Conservation (phyloP, 768 basidiomycete genomes). For the Pisolithus albus region DNA sequence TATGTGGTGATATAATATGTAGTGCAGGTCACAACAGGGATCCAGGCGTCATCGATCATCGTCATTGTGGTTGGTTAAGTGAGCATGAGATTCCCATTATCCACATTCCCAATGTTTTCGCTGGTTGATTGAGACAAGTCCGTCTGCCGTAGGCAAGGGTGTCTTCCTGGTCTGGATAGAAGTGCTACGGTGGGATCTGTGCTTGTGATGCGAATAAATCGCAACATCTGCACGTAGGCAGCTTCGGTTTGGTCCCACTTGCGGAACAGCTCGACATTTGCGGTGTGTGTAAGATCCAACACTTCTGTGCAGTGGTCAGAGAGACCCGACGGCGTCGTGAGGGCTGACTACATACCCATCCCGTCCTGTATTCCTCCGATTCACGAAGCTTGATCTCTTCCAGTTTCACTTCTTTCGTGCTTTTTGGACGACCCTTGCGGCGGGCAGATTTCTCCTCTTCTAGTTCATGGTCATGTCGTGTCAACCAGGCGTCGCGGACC, state of each 20-base stretch:
- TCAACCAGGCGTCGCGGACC: conserved; percentile 63
- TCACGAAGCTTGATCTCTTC: conserved; percentile 69
- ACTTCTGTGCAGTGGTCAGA: conserved; percentile 45
- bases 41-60: conserved; percentile 25
- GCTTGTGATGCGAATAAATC: conserved; percentile 72
- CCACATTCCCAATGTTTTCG: conserved; percentile 23
- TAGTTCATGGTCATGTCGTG: conserved; percentile 61
- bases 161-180: conserved; percentile 57
- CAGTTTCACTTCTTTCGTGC: conserved; percentile 54
- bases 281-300: conserved; percentile 67
- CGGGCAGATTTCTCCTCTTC: conserved; percentile 53
- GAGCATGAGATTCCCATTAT: conserved; percentile 20
- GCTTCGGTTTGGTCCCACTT: conserved; percentile 74
- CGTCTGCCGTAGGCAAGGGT: conserved; percentile 29
- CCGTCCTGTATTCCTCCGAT: conserved; percentile 68
- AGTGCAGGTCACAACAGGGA: conserved; percentile 11
- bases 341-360: conserved; percentile 48
- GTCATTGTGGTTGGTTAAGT: conserved; percentile 32
- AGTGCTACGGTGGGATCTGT: conserved; percentile 38
- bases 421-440: conserved; percentile 73
- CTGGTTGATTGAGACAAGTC: background rate
- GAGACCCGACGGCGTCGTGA: conserved; percentile 1
- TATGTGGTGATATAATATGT: conserved; percentile 1
- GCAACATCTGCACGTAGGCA: conserved; percentile 62
- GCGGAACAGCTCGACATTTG: conserved; percentile 64